Percentiles rank a stretch among this genome's conserved stretches.
These are phyloP conservation scores for Penicillium roqueforti DNA, from an alignment of 495 filamentous ascomycete species.

Conservation along the genomic window DNA sequence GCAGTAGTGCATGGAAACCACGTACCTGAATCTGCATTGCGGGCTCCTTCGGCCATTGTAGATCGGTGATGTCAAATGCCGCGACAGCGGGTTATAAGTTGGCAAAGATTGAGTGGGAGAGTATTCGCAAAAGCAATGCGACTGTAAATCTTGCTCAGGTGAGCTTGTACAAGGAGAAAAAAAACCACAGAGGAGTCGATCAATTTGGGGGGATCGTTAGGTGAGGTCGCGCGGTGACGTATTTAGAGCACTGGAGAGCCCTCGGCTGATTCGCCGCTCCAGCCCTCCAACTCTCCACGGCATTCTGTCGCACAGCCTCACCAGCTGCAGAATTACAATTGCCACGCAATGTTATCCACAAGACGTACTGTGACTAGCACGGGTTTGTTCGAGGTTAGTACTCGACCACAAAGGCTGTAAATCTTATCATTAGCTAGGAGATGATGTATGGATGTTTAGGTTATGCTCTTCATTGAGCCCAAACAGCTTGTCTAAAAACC, in stretches of 20 bases:
- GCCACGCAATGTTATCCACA: background rate
- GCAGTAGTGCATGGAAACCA: background rate
- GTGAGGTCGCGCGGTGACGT: slow-evolving; percentile 44
- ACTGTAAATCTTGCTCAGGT: slow-evolving; percentile 10
- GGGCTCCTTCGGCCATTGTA: slow-evolving; percentile 27
- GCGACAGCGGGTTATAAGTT: slow-evolving; percentile 3
- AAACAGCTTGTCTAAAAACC: background rate
- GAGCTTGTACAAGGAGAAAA: background rate
- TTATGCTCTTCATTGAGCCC: background rate
- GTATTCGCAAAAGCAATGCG: slow-evolving; percentile 17
- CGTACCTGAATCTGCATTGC: slow-evolving; percentile 23
- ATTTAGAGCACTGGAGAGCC: slow-evolving; percentile 29
- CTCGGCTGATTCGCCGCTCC: slow-evolving; percentile 20
- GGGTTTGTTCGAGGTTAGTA: background rate
- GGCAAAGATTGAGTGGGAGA: background rate
- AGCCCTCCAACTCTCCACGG: slow-evolving; percentile 1
- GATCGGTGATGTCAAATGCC: slow-evolving; percentile 25
- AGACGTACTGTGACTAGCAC: background rate
- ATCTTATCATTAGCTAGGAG: background rate
- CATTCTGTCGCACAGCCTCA: slow-evolving; percentile 5
- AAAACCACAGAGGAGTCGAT: slow-evolving; percentile 12
- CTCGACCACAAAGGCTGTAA: too few species aligned
- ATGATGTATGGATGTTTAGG: background rate
- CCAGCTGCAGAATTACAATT: background rate
- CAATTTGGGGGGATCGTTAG: slow-evolving; percentile 14